A percentile compares a stretch with the other conserved stretches of the same genome.
These are phyloP conservation scores for Cutaneotrichosporon dermatis DNA, from an alignment of 1,284 basidiomycete species.

Conservation along the genomic window DNA sequence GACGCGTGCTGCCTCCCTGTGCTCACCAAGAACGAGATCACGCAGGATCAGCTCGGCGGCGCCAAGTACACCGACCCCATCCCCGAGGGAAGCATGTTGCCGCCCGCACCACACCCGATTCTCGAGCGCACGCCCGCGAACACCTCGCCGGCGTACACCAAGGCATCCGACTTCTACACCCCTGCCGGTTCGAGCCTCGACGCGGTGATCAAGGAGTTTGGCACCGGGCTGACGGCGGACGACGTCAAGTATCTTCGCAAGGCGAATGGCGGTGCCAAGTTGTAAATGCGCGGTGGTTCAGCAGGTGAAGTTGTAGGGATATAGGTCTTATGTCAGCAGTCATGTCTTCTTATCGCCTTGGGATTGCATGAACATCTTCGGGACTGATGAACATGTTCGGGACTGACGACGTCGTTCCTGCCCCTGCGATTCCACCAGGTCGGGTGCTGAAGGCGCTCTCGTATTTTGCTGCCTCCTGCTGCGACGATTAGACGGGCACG, in stretches of 20 bases:
- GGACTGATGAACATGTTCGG: too few species aligned
- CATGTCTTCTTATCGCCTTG: too few species aligned
- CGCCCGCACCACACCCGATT: constrained; percentile 9
- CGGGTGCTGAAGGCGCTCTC: too few species aligned
- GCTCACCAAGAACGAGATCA: constrained; percentile 9
- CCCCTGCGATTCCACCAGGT: too few species aligned
- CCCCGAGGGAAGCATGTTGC: background rate
- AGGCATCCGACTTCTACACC: constrained; percentile 6
- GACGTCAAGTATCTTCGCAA: constrained; percentile 7
- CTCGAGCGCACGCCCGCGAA: constrained; percentile 10
- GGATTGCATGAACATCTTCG: too few species aligned
- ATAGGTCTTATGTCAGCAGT: too few species aligned
- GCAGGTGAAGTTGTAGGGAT: too few species aligned
- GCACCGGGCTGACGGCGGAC: background rate
- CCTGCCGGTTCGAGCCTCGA: background rate
- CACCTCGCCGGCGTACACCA: background rate
- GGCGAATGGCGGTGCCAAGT: constrained; percentile 2
- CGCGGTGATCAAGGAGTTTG: constrained; percentile 1
- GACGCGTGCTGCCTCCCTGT: constrained; percentile 17
- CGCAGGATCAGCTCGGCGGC: constrained; percentile 5
- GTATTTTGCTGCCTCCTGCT: too few species aligned
- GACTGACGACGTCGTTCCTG: too few species aligned
- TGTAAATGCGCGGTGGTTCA: background rate
- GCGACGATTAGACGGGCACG: too few species aligned
- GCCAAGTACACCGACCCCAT: background rate